Percentiles rank a stretch among this genome's conserved stretches.
These are phyloP conservation scores for Crithidia brevicula DNA, from an alignment of 208 protist species.

Conservation along the genomic window DNA sequence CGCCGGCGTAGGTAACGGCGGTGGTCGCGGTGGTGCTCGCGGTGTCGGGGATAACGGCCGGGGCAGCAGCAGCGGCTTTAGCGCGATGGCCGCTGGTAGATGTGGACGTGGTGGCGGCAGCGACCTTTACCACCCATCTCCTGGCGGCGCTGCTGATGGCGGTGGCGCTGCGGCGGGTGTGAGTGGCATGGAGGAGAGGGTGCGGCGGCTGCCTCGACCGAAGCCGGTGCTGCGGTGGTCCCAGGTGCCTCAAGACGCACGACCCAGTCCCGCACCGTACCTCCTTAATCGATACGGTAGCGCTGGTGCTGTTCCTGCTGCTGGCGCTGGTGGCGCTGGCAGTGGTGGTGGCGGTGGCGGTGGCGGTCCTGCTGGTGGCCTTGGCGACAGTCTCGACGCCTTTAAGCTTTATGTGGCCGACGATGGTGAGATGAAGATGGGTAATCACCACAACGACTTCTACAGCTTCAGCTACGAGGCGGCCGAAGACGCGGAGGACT, in stretches of 20 bases:
- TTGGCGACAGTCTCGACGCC: constrained; percentile 30
- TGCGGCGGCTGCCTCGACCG: constrained; percentile 8
- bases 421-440: constrained; percentile 34
- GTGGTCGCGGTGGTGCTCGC: not conserved
- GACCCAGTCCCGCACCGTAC: not conserved
- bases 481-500: constrained; percentile 18
- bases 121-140: not conserved
- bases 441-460: constrained; percentile 21
- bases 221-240: constrained; percentile 20
- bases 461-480: constrained; percentile 33
- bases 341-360: not conserved
- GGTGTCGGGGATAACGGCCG: not conserved
- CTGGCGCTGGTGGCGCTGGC: not conserved
- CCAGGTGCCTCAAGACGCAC: constrained; percentile 19
- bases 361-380: not conserved
- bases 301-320: not conserved
- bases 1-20: not conserved
- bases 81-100: not conserved
- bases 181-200: not conserved
- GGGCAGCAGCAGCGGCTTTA: not conserved
- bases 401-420: constrained; percentile 36
- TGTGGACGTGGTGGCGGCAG: not conserved
- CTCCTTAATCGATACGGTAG: constrained; percentile 13
- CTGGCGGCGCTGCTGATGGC: not conserved
- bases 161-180: not conserved